Percentiles rank a stretch among this genome's conserved stretches.
Evolutionary conservation across 75 land plant species (phyloP).

Genomic region (Cryptomeria japonica): DNA sequence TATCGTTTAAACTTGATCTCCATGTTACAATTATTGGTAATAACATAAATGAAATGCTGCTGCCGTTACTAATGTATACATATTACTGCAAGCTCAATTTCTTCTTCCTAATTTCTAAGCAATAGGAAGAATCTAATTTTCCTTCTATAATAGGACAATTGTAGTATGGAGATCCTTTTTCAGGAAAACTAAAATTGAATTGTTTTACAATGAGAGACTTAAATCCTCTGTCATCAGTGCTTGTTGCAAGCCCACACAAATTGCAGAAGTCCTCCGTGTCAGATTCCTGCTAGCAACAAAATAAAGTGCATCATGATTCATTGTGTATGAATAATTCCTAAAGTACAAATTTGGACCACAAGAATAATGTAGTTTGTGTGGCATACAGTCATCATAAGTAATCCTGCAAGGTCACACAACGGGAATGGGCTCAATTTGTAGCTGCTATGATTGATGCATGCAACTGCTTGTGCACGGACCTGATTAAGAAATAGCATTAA

Average conservation of each 20-base stretch:
- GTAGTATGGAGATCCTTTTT: constrained; percentile 11
- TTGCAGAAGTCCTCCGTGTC: constrained; percentile 67
- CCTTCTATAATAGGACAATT: constrained; percentile 3
- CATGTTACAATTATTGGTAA: neutral
- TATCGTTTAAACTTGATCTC: neutral
- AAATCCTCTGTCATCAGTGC: constrained; percentile 39
- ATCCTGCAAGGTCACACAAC: constrained; percentile 50
- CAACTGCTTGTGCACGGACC: constrained; percentile 66
- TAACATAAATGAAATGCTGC: neutral
- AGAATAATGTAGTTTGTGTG: neutral
- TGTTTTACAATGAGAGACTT: constrained; percentile 57
- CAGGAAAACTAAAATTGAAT: constrained; percentile 38
- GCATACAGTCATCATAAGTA: constrained; percentile 65
- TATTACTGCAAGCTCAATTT: neutral
- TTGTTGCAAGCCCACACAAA: constrained; percentile 56
- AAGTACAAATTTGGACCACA: neutral
- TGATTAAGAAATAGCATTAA: constrained; percentile 13
- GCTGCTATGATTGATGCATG: constrained; percentile 59
- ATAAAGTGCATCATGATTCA: neutral
- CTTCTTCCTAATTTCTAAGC: constrained; percentile 2
- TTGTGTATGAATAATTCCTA: neutral
- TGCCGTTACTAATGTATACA: neutral
- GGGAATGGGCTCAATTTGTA: constrained; percentile 94
- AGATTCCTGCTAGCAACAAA: constrained; percentile 44
- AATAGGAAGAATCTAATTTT: constrained; percentile 10